Conservation (phyloP, 2,329 filamentous ascomycete genomes). For the Pseudogymnoascus sp. region DNA sequence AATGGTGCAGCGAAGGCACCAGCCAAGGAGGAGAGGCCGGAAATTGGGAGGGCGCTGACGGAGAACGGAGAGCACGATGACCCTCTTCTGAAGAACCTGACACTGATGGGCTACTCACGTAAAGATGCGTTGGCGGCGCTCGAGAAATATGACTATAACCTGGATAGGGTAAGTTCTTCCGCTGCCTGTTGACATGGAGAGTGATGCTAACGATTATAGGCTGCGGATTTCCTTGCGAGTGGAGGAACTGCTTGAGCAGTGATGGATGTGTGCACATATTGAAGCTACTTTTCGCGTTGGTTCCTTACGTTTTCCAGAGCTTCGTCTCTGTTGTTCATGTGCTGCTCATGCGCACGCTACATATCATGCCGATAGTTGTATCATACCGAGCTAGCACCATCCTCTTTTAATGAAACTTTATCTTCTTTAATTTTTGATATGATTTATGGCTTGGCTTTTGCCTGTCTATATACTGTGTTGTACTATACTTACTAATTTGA, state of each 20-base stretch:
- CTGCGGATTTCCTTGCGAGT: slow-evolving; percentile 30
- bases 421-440: slow-evolving; percentile 8
- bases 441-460: not conserved
- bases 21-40: slow-evolving; percentile 28
- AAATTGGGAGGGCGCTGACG: slow-evolving; percentile 59
- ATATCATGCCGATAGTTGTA: slow-evolving; percentile 12
- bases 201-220: slow-evolving; percentile 19
- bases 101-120: slow-evolving; percentile 78
- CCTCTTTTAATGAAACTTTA: slow-evolving; percentile 5
- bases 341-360: slow-evolving; percentile 7
- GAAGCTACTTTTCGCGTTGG: slow-evolving; percentile 3
- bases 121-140: slow-evolving; percentile 66
- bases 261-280: not conserved
- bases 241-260: not conserved
- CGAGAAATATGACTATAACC: slow-evolving; percentile 92
- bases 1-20: slow-evolving; percentile 17
- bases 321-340: slow-evolving; percentile 15
- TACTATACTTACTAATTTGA: slow-evolving; percentile 10
- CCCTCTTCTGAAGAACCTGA: slow-evolving; percentile 80
- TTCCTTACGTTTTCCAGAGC: slow-evolving; percentile 3
- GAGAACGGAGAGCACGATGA: slow-evolving; percentile 77
- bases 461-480: not conserved
- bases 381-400: slow-evolving; percentile 10
- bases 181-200: not conserved
- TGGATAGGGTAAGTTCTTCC: slow-evolving; percentile 67